Base-by-base conservation (phyloP, 2,329 filamentous ascomycete genomes). In the Exophiala viscosa region DNA sequence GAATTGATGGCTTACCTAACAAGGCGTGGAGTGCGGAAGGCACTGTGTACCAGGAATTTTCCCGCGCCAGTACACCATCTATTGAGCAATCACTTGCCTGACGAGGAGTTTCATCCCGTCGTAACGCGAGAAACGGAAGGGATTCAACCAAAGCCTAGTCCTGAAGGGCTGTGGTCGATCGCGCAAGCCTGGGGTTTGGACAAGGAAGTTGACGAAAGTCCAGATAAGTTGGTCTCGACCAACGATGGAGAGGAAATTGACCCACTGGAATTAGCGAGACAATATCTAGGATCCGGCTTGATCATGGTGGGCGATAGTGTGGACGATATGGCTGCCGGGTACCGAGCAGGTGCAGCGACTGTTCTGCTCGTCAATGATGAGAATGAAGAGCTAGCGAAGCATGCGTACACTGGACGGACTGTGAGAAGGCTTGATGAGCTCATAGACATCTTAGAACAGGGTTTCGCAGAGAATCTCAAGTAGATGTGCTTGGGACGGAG, bases 31-130 rank as follows among this genome's bases (percentile, higher is more conserved):
- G 68, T 96, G 31, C 82, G 76, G 61, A 93, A 95, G 70, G 92
- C 82, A 13, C 90, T 97, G 59, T 96, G 91, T 73, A 97, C 93
- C 2, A 81, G 93, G 65, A 97, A 99, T 74, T 97, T 96, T 65
- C 88, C 92, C 75, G 62, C 68, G 13, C 73, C 73, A 1, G 73
- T 76, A 18, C 65, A 64, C 20, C 69, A 74, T 63, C 65, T 76
- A 41, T 62, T 61, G 36, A 46, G 52, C 17, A 62, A 43, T 15
- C 52, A 55, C 46, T 39, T 62, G 48, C 46, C 51, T 10, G 61
- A 54, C 31, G 50, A 58, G 17, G 45, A 31, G 31, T 62, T 63
- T 43, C 43, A 57, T 9, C 58, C 59, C 14, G 54, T 64, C 42
- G 54, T 62, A 15, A 62, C 61, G n/a, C 39, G 61, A 9, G 61